These are phyloP conservation scores for Fusarium nodosum DNA, from an alignment of 2,329 filamentous ascomycete species.

Conservation along the genomic window DNA sequence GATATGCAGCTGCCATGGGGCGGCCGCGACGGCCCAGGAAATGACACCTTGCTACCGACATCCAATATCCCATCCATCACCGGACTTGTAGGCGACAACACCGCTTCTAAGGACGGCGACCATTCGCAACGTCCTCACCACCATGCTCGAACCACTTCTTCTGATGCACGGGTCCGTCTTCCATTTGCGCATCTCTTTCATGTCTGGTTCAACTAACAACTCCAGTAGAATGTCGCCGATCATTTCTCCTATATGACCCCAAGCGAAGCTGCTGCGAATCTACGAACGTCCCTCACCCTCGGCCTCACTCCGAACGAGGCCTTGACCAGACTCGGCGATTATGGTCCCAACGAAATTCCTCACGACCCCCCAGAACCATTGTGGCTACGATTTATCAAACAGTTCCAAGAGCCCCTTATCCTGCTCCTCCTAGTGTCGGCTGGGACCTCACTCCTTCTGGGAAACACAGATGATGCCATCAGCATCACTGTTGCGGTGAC, in stretches of 20 bases:
- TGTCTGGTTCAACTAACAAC: conserved; percentile 30
- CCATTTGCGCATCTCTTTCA: not conserved
- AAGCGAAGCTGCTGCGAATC: conserved; percentile 79
- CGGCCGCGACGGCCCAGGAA: conserved; percentile 51
- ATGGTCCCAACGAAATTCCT: conserved; percentile 94
- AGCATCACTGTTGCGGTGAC: conserved; percentile 97
- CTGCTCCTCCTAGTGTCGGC: conserved; percentile 91
- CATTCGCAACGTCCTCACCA: conserved; percentile 51
- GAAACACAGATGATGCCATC: conserved; percentile 93
- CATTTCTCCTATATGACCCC: conserved; percentile 77
- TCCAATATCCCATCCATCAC: conserved; percentile 54
- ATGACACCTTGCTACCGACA: conserved; percentile 54
- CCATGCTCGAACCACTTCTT: conserved; percentile 65
- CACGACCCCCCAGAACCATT: conserved; percentile 94
- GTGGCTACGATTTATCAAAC: conserved; percentile 94
- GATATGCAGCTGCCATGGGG: conserved; percentile 58
- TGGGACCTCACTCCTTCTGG: conserved; percentile 87
- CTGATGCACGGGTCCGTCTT: conserved; percentile 66
- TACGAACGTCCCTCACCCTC: conserved; percentile 85
- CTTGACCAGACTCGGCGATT: conserved; percentile 79
- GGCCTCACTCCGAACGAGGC: conserved; percentile 88
- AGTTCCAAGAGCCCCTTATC: conserved; percentile 97
- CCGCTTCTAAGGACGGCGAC: conserved; percentile 48
- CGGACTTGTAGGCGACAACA: conserved; percentile 46
- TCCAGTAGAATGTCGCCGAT: conserved; percentile 66